These are phyloP conservation scores for Elsinoe perseae DNA, from an alignment of 2,329 filamentous ascomycete species.

Conservation along the genomic window DNA sequence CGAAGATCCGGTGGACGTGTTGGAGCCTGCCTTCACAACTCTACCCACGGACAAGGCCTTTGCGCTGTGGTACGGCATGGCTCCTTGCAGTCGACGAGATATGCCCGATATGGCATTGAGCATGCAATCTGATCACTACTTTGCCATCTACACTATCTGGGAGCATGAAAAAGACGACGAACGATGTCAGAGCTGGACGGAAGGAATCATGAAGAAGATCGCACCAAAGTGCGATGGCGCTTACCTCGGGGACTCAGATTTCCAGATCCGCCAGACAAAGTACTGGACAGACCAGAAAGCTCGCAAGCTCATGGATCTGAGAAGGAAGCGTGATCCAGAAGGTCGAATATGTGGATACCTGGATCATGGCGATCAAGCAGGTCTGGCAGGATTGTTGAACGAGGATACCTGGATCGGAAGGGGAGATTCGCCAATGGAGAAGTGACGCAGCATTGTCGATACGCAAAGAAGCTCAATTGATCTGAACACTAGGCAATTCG, in stretches of 20 bases:
- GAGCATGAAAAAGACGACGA: slow-evolving; percentile 41
- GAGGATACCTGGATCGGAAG: slow-evolving; percentile 15
- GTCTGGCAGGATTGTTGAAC: slow-evolving; percentile 38
- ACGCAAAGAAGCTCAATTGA: too few species aligned
- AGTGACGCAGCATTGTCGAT: background rate
- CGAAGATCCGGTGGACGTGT: slow-evolving; percentile 37
- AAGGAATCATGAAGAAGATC: slow-evolving; percentile 29
- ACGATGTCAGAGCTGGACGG: slow-evolving; percentile 40
- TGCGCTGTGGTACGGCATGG: slow-evolving; percentile 47
- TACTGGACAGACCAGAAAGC: slow-evolving; percentile 44
- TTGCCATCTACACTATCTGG: slow-evolving; percentile 48
- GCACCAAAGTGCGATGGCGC: slow-evolving; percentile 40
- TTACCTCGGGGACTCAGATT: slow-evolving; percentile 51
- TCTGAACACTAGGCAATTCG: too few species aligned
- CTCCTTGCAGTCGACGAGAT: slow-evolving; percentile 37
- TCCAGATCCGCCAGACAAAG: slow-evolving; percentile 39
- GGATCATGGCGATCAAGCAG: slow-evolving; percentile 38
- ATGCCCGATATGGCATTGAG: slow-evolving; percentile 48
- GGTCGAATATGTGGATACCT: slow-evolving; percentile 41
- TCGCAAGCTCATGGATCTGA: slow-evolving; percentile 37
- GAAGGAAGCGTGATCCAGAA: slow-evolving; percentile 39
- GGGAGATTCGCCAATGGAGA: slow-evolving; percentile 11
- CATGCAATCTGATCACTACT: slow-evolving; percentile 51
- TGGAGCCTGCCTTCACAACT: slow-evolving; percentile 43
- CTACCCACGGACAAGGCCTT: slow-evolving; percentile 41